Evolutionary conservation across 495 filamentous ascomycete species (phyloP).

Genomic region (Terfezia boudieri): DNA sequence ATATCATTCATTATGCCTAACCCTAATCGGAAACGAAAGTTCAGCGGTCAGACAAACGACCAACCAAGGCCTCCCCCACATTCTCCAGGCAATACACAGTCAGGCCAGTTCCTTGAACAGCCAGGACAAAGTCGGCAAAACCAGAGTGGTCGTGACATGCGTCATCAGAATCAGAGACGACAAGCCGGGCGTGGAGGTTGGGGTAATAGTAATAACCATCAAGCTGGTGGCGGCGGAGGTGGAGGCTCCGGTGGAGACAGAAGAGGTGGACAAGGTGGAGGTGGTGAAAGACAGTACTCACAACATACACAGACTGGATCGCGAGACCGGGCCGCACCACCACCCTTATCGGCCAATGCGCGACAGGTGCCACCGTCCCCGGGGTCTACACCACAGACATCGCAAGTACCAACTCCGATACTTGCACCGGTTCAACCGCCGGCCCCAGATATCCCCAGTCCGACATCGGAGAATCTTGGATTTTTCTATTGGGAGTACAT

Average conservation of each 20-base stretch:
- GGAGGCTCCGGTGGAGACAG: not conserved
- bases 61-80: not conserved
- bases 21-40: not conserved
- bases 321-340: too few relatives aligned
- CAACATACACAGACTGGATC: not conserved
- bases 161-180: not conserved
- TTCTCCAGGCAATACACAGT: not conserved
- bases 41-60: not conserved
- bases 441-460: not conserved
- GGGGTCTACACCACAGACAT: too few relatives aligned
- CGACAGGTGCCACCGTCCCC: too few relatives aligned
- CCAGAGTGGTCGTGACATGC: not conserved
- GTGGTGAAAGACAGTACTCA: not conserved
- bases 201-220: not conserved
- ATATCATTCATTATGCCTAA: not conserved
- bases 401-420: too few relatives aligned
- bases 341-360: too few relatives aligned
- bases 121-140: not conserved
- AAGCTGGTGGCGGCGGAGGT: not conserved
- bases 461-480: not conserved
- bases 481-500: conserved; percentile 36
- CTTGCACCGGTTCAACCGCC: not conserved
- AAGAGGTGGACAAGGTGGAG: not conserved
- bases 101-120: not conserved
- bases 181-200: not conserved